phyloP scores from a whole-genome alignment of 345 rosid species.

The Lumnitzera racemosa region DNA sequence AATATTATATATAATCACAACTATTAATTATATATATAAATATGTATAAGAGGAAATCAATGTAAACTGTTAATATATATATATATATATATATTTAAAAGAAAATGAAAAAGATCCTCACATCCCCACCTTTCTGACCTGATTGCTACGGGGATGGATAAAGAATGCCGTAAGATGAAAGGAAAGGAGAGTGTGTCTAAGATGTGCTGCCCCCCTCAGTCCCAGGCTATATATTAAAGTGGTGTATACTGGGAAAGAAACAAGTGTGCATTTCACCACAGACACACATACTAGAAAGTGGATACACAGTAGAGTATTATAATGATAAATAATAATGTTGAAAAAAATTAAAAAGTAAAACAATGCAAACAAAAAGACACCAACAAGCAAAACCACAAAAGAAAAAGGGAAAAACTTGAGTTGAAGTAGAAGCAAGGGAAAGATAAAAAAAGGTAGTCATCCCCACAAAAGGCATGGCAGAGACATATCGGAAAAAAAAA shows the following conservation, averaged over 20 bases:
- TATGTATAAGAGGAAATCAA: too few species aligned
- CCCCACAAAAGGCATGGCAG: constrained; percentile 5
- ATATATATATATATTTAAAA: neutral
- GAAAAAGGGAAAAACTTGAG: neutral
- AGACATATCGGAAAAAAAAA: neutral
- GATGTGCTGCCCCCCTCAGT: constrained; percentile 21
- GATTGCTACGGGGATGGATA: constrained; percentile 49
- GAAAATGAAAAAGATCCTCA: constrained; percentile 3
- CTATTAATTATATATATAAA: too few species aligned
- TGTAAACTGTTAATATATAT: too few species aligned
- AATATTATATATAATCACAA: too few species aligned
- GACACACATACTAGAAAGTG: neutral
- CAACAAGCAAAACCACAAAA: constrained; percentile 16
- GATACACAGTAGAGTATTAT: neutral
- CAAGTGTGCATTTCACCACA: constrained; percentile 6
- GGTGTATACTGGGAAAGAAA: constrained; percentile 9
- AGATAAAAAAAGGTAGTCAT: constrained; percentile 5
- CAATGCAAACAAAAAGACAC: constrained; percentile 20
- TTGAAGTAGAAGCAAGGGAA: neutral
- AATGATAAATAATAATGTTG: neutral
- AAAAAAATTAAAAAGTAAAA: neutral
- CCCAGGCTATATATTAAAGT: constrained; percentile 34
- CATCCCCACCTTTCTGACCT: constrained; percentile 9
- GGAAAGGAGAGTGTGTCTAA: constrained; percentile 45
- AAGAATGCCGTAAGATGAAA: constrained; percentile 77